Evolutionary conservation across 345 rosid species (phyloP), one percentile per base, ranked within the genome.

Genomic region (Aegle marmelos): DNA sequence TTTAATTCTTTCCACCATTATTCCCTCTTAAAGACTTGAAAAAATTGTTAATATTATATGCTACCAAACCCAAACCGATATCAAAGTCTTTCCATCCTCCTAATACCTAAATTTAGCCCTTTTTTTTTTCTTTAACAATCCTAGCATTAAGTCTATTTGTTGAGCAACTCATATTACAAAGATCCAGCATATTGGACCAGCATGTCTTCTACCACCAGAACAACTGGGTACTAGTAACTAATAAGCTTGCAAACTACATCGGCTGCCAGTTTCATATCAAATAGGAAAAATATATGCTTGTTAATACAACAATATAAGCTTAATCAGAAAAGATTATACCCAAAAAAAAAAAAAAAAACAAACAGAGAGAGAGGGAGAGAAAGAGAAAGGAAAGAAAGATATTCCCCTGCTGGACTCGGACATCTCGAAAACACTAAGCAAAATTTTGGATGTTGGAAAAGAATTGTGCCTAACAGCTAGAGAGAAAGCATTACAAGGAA

Each of bases 41-140:
- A n/a, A 34, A 6, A 10, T 36, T 2, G 36, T 57, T 21, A 34
- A 6, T 24, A 16, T 34, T 58, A 34, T 7, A 3, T 21, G 1
- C 31, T 13, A 11, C 25, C 50, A 59, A n/a, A 58, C n/a, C 31
- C 16, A 58, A 34, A 34, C 28, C n/a, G 3, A 33, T 14, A 56
- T 57, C 30, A 11, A 33, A 33, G 24, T 72, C 30, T 30, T 28
- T 14, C 9, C n/a, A 31, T 30, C 14, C 13, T 33, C 25, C 37
- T 69, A 48, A 45, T 33, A 56, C 22, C 33, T 8, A 57, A 57
- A 14, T 57, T 56, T 57, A 33, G 13, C 33, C 63, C 2, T 33
- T 72, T 70, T 56, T 50, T 70, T n/a, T n/a, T n/a, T n/a, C n/a
- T n/a, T n/a, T 21, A 54, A 22, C 74, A 71, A 54, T 71, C 45